Conservation (phyloP, 176 grass and related monocot species). For the Juncus inflexus region DNA sequence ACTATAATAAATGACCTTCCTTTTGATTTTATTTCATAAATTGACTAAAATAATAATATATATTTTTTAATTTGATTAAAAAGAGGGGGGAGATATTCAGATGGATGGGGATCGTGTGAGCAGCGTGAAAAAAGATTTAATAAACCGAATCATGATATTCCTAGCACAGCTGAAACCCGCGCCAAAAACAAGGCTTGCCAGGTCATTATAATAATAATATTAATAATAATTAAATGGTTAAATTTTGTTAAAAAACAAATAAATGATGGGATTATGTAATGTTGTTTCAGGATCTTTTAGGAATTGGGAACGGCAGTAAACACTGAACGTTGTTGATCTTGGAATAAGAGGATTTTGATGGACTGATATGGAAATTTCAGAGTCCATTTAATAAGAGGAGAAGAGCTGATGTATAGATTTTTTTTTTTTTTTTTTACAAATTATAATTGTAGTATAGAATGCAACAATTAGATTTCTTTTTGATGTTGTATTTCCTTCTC, state of each 20-base stretch:
- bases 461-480: no score
- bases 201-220: slow-evolving; percentile 22
- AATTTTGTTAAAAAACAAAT: neutral
- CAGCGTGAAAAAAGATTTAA: slow-evolving; percentile 65
- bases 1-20: neutral
- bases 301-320: slow-evolving; percentile 54
- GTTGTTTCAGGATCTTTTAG: slow-evolving; percentile 73
- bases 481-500: no score
- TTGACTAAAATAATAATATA: neutral
- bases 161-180: slow-evolving; percentile 93
- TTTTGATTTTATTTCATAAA: neutral
- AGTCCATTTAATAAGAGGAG: slow-evolving; percentile 13
- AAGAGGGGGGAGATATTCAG: slow-evolving; percentile 82
- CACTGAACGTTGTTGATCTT: no score
- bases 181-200: slow-evolving; percentile 98
- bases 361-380: slow-evolving; percentile 12
- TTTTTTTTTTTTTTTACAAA: neutral
- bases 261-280: slow-evolving; percentile 1
- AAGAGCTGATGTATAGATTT: neutral
- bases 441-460: slow-evolving; percentile 1
- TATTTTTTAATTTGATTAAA: slow-evolving; percentile 8
- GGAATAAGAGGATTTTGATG: no score
- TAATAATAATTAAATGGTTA: neutral
- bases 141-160: slow-evolving; percentile 87
- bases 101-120: slow-evolving; percentile 85